Evolutionary conservation across 768 basidiomycete genomes (phyloP), one percentile per base, ranked within the genome.

Genomic region (Kockovaella imperatae): DNA sequence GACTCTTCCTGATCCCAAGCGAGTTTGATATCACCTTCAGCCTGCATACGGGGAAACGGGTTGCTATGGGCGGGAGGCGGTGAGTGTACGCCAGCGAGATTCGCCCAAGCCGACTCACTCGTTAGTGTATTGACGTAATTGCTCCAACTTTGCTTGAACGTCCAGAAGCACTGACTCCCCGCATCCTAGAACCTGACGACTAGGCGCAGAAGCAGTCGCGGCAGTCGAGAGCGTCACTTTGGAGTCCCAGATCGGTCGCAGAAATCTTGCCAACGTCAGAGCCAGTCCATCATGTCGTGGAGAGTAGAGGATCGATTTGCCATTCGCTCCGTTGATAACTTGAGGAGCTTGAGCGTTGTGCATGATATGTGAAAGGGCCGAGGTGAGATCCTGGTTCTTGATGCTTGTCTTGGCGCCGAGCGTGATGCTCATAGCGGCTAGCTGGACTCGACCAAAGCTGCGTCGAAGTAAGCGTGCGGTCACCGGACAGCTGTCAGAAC

Each of bases 211-310:
- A n/a, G n/a, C n/a, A n/a, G n/a, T n/a, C 11, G 46, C 54, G 26
- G 41, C 45, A 20, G 35, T 42, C 15, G 40, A 41, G 0, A 51
- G 45, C 2, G 84, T 86, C 44, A 99, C 72, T 60, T 83, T 87
- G 42, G 78, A 75, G 59, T 82, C 84, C 93, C 95, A 96, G 52
- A 95, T 76, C 1, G 88, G 86, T 26, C 88, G 75, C 18, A 95
- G 74, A 21, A 95, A 76, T 35, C 95, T 78, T 5, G 87, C 80
- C 66, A 97, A 81, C 68, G 89, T 90, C 24, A 93, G 70, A 0
- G 83, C 83, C 40, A 97, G 77, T 2, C 87, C 91, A 73, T 95
- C 87, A 50, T 89, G 78, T 47, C 89, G 78, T 25, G 89, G 86
- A 56, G 87, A 89, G 70, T 85, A 95, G 46, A 81, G 50, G 50